Percentiles rank a stretch among this genome's conserved stretches.
These are phyloP conservation scores for Rhodotorula toruloides DNA, from an alignment of 768 basidiomycete species.

Conservation along the genomic window DNA sequence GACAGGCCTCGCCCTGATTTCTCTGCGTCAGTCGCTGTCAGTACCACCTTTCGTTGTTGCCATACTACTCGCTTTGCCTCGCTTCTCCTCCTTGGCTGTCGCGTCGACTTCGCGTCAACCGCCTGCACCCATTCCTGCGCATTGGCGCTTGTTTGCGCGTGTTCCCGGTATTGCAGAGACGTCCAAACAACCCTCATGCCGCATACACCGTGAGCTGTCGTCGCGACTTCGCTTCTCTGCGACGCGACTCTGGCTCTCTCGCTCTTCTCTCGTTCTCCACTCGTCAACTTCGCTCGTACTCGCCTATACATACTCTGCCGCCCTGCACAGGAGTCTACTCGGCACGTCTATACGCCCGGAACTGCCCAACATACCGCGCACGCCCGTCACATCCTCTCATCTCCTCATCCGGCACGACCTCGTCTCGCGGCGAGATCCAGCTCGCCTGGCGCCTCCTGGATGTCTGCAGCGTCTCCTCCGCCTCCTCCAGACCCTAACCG, in stretches of 20 bases:
- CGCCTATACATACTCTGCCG: background rate
- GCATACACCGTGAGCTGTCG: background rate
- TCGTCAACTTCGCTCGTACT: background rate
- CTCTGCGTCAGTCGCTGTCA: background rate
- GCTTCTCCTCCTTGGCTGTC: background rate
- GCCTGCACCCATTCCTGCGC: too few species aligned
- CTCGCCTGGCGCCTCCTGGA: background rate
- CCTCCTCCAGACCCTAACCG: conserved; percentile 19
- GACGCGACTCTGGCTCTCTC: too few species aligned
- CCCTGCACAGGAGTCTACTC: background rate
- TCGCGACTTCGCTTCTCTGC: background rate
- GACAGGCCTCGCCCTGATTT: too few species aligned
- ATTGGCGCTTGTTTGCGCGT: too few species aligned
- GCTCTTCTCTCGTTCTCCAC: background rate
- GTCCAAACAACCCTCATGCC: too few species aligned
- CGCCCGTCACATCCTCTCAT: too few species aligned
- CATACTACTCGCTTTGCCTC: background rate
- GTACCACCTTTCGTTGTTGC: background rate
- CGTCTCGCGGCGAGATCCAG: background rate
- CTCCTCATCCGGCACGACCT: background rate
- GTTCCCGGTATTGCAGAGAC: too few species aligned
- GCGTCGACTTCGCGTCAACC: background rate
- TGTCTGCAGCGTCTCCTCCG: conserved; percentile 12
- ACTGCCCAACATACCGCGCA: too few species aligned
- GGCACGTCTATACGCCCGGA: background rate